Conservation (phyloP, 345 rosid genomes). For the Citrus sp. region DNA sequence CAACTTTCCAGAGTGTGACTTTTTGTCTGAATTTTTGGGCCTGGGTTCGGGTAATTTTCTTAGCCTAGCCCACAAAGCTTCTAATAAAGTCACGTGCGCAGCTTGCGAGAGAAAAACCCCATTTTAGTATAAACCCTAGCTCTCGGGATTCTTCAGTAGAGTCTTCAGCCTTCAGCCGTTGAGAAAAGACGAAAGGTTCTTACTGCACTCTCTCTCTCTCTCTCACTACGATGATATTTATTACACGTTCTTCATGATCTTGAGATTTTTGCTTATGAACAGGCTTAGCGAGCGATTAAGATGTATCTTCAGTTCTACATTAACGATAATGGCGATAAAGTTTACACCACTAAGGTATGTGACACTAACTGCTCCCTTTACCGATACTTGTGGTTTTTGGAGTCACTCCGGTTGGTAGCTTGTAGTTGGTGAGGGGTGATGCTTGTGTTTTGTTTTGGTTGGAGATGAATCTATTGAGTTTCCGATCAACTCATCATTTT, state of each 20-base stretch:
- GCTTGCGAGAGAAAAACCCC: background rate
- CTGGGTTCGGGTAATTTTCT: background rate
- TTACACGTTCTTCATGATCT: background rate
- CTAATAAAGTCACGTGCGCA: background rate
- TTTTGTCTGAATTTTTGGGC: background rate
- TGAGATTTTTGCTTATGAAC: background rate
- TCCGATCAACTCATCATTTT: background rate
- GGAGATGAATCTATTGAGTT: background rate
- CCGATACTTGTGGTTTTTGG: background rate
- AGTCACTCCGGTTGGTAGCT: background rate
- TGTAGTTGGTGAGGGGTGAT: background rate
- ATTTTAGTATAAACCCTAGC: background rate
- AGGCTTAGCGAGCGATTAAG: background rate
- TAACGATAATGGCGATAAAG: constrained; percentile 56
- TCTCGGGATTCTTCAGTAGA: background rate
- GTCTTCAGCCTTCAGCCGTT: background rate
- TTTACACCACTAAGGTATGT: constrained; percentile 49
- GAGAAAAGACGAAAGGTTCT: background rate
- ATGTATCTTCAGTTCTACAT: constrained; percentile 56
- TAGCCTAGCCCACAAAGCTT: background rate
- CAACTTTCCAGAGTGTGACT: constrained; percentile 7
- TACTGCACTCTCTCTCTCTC: too few relatives aligned
- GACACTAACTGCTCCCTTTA: background rate
- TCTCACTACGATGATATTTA: background rate
- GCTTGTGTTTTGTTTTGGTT: background rate